phyloP scores from a whole-genome alignment of 129 eudicot genomes.

The Chrysanthemum lavandulifolium region DNA sequence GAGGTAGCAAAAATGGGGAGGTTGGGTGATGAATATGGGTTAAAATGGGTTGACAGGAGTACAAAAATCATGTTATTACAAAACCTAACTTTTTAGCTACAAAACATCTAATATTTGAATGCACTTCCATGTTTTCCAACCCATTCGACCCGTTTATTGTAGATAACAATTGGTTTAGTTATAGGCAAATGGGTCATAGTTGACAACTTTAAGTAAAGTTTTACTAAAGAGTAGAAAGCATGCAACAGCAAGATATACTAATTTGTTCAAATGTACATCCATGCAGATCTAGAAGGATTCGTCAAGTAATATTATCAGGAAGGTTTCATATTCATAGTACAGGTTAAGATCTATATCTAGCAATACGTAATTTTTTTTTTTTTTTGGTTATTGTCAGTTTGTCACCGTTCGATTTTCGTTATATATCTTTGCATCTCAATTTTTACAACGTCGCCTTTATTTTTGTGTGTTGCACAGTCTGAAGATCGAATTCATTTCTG shows the following conservation, averaged over 20 bases:
- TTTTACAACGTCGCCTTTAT: background rate
- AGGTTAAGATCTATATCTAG: conserved; percentile 12
- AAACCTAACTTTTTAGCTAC: background rate
- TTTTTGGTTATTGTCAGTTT: too few species aligned
- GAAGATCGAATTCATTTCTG: background rate
- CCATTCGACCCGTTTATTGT: background rate
- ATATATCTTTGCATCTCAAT: background rate
- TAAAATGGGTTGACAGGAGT: too few species aligned
- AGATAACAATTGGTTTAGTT: too few species aligned
- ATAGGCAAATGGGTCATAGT: background rate
- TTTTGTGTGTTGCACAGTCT: background rate
- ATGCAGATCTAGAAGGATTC: conserved; percentile 68
- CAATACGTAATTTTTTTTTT: background rate
- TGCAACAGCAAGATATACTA: too few species aligned
- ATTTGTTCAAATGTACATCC: conserved; percentile 15
- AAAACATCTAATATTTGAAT: background rate
- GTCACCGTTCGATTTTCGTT: background rate
- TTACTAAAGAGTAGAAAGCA: too few species aligned
- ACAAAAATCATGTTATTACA: too few species aligned
- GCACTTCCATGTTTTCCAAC: background rate
- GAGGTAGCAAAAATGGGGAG: too few species aligned
- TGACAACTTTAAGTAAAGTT: background rate
- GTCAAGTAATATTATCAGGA: conserved; percentile 30
- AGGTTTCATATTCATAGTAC: conserved; percentile 11
- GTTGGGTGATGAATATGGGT: too few species aligned